A percentile compares a stretch with the other conserved stretches of the same genome.
Conservation (phyloP, 306 rosid genomes). For the Herpetospermum pedunculosum region DNA sequence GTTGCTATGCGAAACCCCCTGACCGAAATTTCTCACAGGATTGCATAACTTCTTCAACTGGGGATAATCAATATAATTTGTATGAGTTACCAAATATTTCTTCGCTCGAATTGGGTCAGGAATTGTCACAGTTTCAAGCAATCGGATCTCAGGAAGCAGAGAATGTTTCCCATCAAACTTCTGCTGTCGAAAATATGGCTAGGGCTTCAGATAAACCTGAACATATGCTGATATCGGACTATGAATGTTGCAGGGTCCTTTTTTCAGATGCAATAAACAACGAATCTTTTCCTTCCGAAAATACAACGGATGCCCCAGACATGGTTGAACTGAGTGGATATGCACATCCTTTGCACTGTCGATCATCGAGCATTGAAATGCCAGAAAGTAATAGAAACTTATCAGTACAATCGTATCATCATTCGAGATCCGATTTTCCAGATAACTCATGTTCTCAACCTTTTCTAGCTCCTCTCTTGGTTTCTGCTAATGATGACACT, state of each 20-base stretch:
- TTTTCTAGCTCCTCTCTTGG: slow-evolving; percentile 21
- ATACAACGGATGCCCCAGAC: slow-evolving; percentile 21
- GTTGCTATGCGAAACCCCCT: slow-evolving; percentile 30
- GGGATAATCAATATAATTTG: slow-evolving; percentile 33
- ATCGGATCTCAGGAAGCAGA: slow-evolving; percentile 30
- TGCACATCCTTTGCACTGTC: slow-evolving; percentile 33
- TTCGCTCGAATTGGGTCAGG: slow-evolving; percentile 41
- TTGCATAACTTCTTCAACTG: slow-evolving; percentile 28
- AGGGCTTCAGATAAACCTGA: slow-evolving; percentile 34
- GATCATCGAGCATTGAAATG: slow-evolving; percentile 24
- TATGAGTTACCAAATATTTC: slow-evolving; percentile 43
- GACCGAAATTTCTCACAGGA: slow-evolving; percentile 51
- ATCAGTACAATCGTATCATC: slow-evolving; percentile 24
- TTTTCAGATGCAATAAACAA: slow-evolving; percentile 53
- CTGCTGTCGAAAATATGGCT: slow-evolving; percentile 23
- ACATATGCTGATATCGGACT: slow-evolving; percentile 55
- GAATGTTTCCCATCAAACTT: slow-evolving; percentile 37
- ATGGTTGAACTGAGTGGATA: slow-evolving; percentile 30
- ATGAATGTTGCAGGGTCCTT: slow-evolving; percentile 74
- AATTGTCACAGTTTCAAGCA: slow-evolving; percentile 36
- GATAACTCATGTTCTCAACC: slow-evolving; percentile 35
- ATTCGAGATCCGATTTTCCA: slow-evolving; percentile 19
- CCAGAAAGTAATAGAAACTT: slow-evolving; percentile 31
- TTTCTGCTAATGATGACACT: slow-evolving; percentile 41
- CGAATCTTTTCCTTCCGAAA: slow-evolving; percentile 38